Evolutionary conservation across 164 flowering plant species (phyloP), one percentile per base, ranked within the genome.

Genomic region (Pachysandra terminalis): DNA sequence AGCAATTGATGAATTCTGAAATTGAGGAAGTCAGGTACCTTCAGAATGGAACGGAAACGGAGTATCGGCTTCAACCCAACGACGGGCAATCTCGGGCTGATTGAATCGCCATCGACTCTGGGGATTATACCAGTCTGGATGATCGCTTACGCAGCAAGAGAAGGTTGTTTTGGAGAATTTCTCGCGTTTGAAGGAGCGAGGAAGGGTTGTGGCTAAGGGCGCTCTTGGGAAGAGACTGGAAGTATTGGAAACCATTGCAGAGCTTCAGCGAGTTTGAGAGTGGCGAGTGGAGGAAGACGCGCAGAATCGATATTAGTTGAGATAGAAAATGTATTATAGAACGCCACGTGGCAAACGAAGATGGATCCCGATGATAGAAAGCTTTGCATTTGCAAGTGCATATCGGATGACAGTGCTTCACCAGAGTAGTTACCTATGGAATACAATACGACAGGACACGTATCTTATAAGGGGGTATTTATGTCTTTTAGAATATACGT

Each of bases 61-160:
- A 49, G 51, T 32, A 56, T 71, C 63, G 12, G 73, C 52, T 49
- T 71, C 51, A 21, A 56, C 17, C 73, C 73, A 71, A 48, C 7
- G 51, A 9, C 73, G 68, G 1, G 49, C 24, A 12, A 58, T 64
- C 58, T 71, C 62, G 19, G 58, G 63, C 27, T 64, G 64, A 22
- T 17, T 14, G 7, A 49, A 49, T 27, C 49, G 58, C 19, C 35
- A 32, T 16, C 26, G 62, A 15, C 37, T 41, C 2, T 71, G 32
- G 49, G 68, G 73, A 41, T 64, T 70, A 63, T 56, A 27, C 68
- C 73, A 70, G 19, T 70, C 68, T 13, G 65, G 19, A 12, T 25
- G 48, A 19, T 65, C 35, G 45, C 59, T 57, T 16, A 35, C 12
- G 58, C 62, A 28, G 63, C 41, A 27, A 26, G 64, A 71, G 25